Evolutionary conservation across 768 basidiomycete species (phyloP).

Genomic region (Dacryopinax spathularia): DNA sequence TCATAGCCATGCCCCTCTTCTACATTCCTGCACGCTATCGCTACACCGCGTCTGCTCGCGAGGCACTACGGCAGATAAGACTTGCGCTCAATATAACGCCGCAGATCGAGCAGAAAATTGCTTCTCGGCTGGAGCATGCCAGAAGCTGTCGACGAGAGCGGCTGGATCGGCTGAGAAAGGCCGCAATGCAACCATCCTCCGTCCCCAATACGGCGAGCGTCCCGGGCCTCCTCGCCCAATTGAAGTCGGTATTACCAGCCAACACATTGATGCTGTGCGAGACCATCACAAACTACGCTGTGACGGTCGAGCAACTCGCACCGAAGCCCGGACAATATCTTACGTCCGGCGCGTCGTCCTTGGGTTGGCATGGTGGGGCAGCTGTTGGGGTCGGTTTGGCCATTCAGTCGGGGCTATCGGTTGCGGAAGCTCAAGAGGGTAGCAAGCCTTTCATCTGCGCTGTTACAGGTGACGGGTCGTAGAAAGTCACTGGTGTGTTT

Average conservation of each 20-base stretch:
- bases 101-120: background rate
- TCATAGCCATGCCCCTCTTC: slow-evolving; percentile 11
- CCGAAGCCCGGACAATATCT: slow-evolving; percentile 38
- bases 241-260: slow-evolving; percentile 31
- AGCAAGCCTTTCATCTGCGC: slow-evolving; percentile 40
- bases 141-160: background rate
- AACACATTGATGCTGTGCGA: slow-evolving; percentile 48
- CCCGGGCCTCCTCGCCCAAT: slow-evolving; percentile 36
- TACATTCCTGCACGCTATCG: background rate
- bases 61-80: background rate
- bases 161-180: background rate
- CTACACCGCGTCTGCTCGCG: background rate
- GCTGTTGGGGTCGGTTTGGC: slow-evolving; percentile 46
- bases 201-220: slow-evolving; percentile 24
- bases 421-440: slow-evolving; percentile 15
- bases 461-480: slow-evolving; percentile 56
- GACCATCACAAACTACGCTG: slow-evolving; percentile 41
- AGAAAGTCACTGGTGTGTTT: slow-evolving; percentile 19
- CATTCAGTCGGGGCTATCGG: slow-evolving; percentile 15
- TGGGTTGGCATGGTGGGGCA: slow-evolving; percentile 57
- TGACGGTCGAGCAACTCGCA: slow-evolving; percentile 45
- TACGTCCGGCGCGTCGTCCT: slow-evolving; percentile 46
- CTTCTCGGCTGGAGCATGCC: background rate
- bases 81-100: background rate
- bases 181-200: background rate